A percentile compares a stretch with the other conserved stretches of the same genome.
Conservation (phyloP, 2,329 filamentous ascomycete genomes). For the Talaromyces sp. region DNA sequence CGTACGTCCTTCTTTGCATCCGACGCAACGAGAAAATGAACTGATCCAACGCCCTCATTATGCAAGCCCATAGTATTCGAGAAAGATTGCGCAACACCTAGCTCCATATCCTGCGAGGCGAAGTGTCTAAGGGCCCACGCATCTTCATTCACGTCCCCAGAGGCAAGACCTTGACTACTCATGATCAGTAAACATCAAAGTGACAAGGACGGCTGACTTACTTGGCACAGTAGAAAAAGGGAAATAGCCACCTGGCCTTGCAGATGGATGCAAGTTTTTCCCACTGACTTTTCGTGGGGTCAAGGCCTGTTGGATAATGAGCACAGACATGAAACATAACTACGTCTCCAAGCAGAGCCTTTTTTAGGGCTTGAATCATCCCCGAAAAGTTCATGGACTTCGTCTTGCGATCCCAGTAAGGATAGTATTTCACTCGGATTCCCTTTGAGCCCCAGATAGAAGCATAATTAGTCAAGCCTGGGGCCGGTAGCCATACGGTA, state of each 20-base stretch:
- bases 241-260: not conserved
- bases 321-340: constrained; percentile 7
- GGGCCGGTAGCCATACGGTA: constrained; percentile 79
- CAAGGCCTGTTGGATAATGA: constrained; percentile 6
- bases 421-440: constrained; percentile 73
- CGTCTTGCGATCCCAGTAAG: constrained; percentile 71
- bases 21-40: constrained; percentile 1
- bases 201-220: no score
- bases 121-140: constrained; percentile 7
- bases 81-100: constrained; percentile 4
- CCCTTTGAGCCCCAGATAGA: constrained; percentile 85
- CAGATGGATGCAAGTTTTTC: not conserved
- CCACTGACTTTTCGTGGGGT: constrained; percentile 6
- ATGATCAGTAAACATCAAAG: no score
- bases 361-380: constrained; percentile 69
- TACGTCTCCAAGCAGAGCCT: constrained; percentile 70
- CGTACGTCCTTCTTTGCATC: not conserved
- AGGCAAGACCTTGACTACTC: constrained; percentile 6
- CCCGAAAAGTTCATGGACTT: constrained; percentile 45
- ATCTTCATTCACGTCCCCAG: constrained; percentile 3
- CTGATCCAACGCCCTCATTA: constrained; percentile 1
- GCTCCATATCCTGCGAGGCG: not conserved
- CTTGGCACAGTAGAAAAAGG: constrained; percentile 7
- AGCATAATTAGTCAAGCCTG: constrained; percentile 91
- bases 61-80: constrained; percentile 9